Percentiles rank a stretch among this genome's conserved stretches.
phyloP scores from a whole-genome alignment of 1,139 yeast species.

The Kazachstania sp. region DNA sequence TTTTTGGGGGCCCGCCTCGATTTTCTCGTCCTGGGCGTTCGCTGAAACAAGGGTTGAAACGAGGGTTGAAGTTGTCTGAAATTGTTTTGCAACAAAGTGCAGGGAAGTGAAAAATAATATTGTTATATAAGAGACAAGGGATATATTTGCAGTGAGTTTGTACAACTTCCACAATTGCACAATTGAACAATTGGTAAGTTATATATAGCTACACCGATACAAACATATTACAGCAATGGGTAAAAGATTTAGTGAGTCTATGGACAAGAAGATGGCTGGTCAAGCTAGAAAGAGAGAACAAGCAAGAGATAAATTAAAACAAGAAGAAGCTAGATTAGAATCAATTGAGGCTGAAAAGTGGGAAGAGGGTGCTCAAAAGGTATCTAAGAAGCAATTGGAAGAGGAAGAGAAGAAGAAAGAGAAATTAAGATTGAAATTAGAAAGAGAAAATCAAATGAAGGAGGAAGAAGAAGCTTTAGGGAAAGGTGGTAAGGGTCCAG shows the following conservation, averaged over 20 bases:
- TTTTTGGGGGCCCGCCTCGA: too few relatives aligned
- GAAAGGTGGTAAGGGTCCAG: conserved; percentile 20
- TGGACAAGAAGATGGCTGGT: conserved; percentile 30
- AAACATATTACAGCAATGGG: conserved; percentile 30
- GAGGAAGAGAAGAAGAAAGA: conserved; percentile 29
- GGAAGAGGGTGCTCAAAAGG: conserved; percentile 33
- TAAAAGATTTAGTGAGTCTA: conserved; percentile 31
- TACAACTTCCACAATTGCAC: too few relatives aligned
- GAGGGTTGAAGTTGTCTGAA: too few relatives aligned
- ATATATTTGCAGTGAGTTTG: too few relatives aligned
- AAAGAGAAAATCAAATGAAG: conserved; percentile 28
- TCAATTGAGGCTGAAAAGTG: conserved; percentile 29
- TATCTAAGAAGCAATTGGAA: conserved; percentile 19
- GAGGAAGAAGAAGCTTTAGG: conserved; percentile 27
- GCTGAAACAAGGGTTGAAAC: too few relatives aligned
- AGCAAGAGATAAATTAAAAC: conserved; percentile 22
- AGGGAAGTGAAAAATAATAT: too few relatives aligned
- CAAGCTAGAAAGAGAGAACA: conserved; percentile 29
- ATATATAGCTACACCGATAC: too few relatives aligned
- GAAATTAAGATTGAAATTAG: conserved; percentile 25
- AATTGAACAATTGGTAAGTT: too few relatives aligned
- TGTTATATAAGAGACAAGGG: too few relatives aligned
- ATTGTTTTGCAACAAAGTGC: too few relatives aligned
- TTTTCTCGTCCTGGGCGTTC: too few relatives aligned
- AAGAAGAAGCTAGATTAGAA: conserved; percentile 19